Conservation (phyloP, 2,329 filamentous ascomycete species). For the Thelonectria olida region DNA sequence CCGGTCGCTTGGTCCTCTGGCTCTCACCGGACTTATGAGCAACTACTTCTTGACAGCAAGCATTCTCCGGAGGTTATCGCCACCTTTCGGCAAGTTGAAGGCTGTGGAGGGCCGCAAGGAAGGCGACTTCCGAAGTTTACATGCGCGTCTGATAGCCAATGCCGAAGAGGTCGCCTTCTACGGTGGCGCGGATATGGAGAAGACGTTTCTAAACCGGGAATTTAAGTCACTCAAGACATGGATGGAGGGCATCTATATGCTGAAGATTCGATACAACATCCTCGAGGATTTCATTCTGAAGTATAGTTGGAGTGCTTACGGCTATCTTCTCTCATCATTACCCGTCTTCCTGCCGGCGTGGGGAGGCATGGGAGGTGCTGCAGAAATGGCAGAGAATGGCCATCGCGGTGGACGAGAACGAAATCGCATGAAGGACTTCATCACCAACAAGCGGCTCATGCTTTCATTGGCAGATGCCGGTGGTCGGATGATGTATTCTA, state of each 20-base stretch:
- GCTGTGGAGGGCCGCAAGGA: conserved; percentile 95
- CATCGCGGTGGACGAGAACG: conserved; percentile 73
- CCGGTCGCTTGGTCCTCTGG: conserved; percentile 87
- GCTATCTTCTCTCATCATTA: conserved; percentile 90
- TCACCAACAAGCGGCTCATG: conserved; percentile 99
- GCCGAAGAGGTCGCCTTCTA: conserved; percentile 99
- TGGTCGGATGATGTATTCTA: conserved; percentile 99
- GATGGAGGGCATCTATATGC: conserved; percentile 98
- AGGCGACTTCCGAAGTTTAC: conserved; percentile 91
- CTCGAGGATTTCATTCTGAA: conserved; percentile 98
- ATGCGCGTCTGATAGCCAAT: conserved; percentile 93
- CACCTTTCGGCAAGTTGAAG: conserved; percentile 96
- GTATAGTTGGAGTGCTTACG: conserved; percentile 98
- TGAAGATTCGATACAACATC: conserved; percentile 99
- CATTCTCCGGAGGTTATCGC: conserved; percentile 86
- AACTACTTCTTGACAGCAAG: conserved; percentile 97
- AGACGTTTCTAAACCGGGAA: conserved; percentile 88
- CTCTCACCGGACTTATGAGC: conserved; percentile 83
- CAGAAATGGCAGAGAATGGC: conserved; percentile 67
- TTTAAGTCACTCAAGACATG: conserved; percentile 93
- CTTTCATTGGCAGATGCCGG: conserved; percentile 95
- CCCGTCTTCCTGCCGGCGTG: conserved; percentile 95
- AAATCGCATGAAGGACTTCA: conserved; percentile 96
- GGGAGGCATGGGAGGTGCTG: conserved; percentile 81
- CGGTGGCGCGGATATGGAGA: conserved; percentile 93